Conservation (phyloP, 2,329 filamentous ascomycete genomes). For the Plenodomus biglobosus region DNA sequence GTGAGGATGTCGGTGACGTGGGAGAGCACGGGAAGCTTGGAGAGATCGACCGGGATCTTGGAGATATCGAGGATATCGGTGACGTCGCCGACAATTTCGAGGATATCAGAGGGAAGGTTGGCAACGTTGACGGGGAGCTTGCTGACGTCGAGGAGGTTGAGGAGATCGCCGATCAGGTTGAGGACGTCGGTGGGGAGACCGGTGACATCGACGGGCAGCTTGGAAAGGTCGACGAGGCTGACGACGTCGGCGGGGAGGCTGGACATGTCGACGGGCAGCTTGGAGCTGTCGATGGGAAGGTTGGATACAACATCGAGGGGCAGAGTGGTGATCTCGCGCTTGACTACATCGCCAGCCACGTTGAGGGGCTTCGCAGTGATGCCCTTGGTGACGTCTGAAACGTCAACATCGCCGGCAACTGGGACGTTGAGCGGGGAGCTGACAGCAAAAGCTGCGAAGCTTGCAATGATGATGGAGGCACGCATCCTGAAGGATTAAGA, state of each 20-base stretch:
- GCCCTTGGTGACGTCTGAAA: background rate
- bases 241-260: background rate
- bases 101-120: background rate
- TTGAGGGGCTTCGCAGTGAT: background rate
- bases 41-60: background rate
- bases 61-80: background rate
- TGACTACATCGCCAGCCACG: background rate
- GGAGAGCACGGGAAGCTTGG: background rate
- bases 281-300: background rate
- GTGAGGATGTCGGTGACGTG: background rate
- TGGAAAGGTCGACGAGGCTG: background rate
- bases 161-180: background rate
- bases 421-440: slow-evolving; percentile 5
- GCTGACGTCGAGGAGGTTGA: background rate
- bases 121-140: background rate
- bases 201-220: background rate
- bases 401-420: background rate
- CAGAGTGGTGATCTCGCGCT: background rate
- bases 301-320: background rate
- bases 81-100: background rate
- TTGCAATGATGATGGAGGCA: slow-evolving; percentile 6
- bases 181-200: background rate
- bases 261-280: background rate
- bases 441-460: slow-evolving; percentile 9
- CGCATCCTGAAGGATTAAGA: slow-evolving; percentile 6